These are phyloP conservation scores for Penicillium sp. DNA, from an alignment of 2,329 filamentous ascomycete species.

Conservation along the genomic window DNA sequence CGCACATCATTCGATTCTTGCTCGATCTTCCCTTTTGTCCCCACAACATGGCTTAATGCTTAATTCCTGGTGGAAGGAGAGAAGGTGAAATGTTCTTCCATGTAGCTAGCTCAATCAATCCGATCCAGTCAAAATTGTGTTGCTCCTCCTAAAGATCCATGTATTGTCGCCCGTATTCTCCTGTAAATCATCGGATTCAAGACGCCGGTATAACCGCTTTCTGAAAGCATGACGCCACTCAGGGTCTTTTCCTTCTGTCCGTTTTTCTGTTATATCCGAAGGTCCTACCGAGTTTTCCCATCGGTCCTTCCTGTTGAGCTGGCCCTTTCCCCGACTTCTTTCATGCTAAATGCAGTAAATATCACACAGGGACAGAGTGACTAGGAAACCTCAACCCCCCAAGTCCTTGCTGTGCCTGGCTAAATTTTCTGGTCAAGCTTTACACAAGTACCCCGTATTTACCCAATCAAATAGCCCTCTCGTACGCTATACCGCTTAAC, in stretches of 20 bases:
- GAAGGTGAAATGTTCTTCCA: neutral
- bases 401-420: too few species aligned
- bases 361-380: too few species aligned
- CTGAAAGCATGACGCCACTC: too few species aligned
- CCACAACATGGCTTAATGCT: conserved; percentile 1
- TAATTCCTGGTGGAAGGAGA: conserved; percentile 9
- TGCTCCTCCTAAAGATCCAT: neutral
- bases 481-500: neutral
- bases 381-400: too few species aligned
- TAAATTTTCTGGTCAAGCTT: neutral
- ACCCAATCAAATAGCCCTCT: neutral
- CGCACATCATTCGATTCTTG: neutral
- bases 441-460: neutral
- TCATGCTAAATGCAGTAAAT: too few species aligned
- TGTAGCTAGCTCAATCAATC: neutral
- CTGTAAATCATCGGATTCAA: neutral
- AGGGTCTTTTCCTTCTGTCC: too few species aligned
- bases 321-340: too few species aligned
- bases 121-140: neutral
- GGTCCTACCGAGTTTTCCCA: too few species aligned
- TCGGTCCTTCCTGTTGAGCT: too few species aligned
- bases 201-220: too few species aligned
- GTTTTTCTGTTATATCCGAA: too few species aligned
- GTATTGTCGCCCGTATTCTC: neutral
- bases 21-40: neutral